A percentile compares a stretch with the other conserved stretches of the same genome.
Conservation (phyloP, 2,329 filamentous ascomycete species). For the Talaromyces albobiverticillius region DNA sequence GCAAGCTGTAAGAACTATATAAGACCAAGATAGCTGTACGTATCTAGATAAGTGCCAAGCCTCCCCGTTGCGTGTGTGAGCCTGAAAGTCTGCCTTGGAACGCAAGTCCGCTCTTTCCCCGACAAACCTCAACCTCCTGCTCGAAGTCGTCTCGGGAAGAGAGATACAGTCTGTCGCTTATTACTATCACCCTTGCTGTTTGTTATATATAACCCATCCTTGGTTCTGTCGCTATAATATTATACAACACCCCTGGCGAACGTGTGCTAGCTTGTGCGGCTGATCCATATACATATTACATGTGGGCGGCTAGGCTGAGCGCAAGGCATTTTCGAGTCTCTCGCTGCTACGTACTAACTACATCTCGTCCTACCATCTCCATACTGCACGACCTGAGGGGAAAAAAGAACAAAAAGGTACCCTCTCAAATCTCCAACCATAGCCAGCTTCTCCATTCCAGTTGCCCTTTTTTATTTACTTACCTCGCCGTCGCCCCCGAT, state of each 20-base stretch:
- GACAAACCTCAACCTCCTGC: background rate
- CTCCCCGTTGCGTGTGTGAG: no score
- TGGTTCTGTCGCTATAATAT: background rate
- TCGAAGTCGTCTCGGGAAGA: no score
- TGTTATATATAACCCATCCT: no score
- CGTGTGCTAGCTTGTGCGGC: background rate
- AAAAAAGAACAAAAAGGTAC: background rate
- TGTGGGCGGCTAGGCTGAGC: conserved; percentile 14
- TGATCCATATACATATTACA: background rate
- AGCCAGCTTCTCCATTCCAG: background rate
- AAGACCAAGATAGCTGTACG: no score
- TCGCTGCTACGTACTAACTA: background rate
- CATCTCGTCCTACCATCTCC: background rate
- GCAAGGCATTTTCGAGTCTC: conserved; percentile 15
- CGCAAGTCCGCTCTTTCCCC: background rate
- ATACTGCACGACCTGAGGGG: background rate
- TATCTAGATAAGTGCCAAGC: no score
- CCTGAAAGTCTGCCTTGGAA: background rate
- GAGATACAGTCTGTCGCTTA: no score
- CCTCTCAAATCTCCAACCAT: background rate
- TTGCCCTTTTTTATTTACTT: background rate
- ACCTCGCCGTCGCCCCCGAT: background rate
- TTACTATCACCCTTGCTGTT: no score
- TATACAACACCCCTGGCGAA: background rate
- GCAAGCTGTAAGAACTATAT: no score